Evolutionary conservation across 257 asterid species (phyloP).

Genomic region (Salvia hispanica): DNA sequence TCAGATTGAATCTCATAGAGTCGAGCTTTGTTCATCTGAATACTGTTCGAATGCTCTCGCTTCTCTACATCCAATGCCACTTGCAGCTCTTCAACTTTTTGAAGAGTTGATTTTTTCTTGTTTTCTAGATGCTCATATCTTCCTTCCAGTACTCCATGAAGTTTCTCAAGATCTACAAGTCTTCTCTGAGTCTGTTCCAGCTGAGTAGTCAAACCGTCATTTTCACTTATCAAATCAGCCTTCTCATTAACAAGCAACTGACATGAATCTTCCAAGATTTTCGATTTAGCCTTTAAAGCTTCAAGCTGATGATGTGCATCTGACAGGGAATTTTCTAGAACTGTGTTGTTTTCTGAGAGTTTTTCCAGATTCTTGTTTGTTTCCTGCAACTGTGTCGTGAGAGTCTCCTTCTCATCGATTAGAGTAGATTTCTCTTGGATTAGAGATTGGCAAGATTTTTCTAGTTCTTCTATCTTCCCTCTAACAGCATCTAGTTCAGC

Average conservation of each 20-base stretch:
- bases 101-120: conserved; percentile 60
- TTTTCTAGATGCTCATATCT: conserved; percentile 62
- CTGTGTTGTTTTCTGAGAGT: conserved; percentile 63
- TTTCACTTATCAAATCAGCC: conserved; percentile 58
- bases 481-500: conserved; percentile 81
- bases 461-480: conserved; percentile 65
- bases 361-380: conserved; percentile 63
- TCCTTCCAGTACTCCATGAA: conserved; percentile 59
- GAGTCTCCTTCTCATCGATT: conserved; percentile 59
- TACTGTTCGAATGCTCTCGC: conserved; percentile 49
- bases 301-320: conserved; percentile 67
- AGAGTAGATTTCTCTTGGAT: conserved; percentile 67
- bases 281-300: conserved; percentile 60
- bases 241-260: conserved; percentile 74
- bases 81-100: conserved; percentile 61
- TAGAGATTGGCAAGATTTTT: conserved; percentile 66
- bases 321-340: conserved; percentile 66
- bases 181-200: conserved; percentile 51
- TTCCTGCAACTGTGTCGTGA: conserved; percentile 53
- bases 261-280: conserved; percentile 70
- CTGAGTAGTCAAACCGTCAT: conserved; percentile 57
- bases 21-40: conserved; percentile 45
- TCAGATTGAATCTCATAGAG: conserved; percentile 47
- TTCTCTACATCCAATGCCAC: conserved; percentile 63
- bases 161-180: conserved; percentile 59